A percentile compares a stretch with the other conserved stretches of the same genome.
These are phyloP conservation scores for Pulveroboletus sp. DNA, from an alignment of 768 basidiomycete species.

Conservation along the genomic window DNA sequence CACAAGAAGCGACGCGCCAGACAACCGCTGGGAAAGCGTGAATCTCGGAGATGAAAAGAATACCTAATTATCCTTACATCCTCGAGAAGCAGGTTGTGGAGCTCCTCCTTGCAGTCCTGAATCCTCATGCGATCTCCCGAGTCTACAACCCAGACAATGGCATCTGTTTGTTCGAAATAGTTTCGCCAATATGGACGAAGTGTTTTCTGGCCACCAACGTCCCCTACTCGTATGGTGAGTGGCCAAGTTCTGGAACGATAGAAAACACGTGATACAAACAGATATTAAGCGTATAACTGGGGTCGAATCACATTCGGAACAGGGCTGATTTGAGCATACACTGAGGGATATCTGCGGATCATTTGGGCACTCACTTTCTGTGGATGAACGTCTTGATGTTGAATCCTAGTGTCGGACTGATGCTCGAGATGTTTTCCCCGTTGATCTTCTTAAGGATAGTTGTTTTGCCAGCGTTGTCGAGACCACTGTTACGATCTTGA, in stretches of 20 bases:
- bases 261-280: conserved; percentile 28
- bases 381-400: conserved; percentile 97
- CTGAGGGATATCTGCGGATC: conserved; percentile 15
- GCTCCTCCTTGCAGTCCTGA: conserved; percentile 84
- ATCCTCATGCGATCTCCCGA: conserved; percentile 90
- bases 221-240: conserved; percentile 87
- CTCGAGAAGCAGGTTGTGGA: conserved; percentile 83
- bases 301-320: conserved; percentile 26
- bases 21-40: conserved; percentile 61
- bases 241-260: conserved; percentile 46
- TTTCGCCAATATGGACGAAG: conserved; percentile 98
- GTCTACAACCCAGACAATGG: conserved; percentile 98
- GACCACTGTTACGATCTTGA: conserved; percentile 57
- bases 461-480: conserved; percentile 99
- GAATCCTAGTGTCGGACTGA: conserved; percentile 96
- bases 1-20: conserved; percentile 93
- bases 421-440: conserved; percentile 82
- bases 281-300: conserved; percentile 42
- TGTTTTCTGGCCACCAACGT: conserved; percentile 95
- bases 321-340: conserved; percentile 16
- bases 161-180: conserved; percentile 99
- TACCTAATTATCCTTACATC: conserved; percentile 59
- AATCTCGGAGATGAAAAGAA: conserved; percentile 14
- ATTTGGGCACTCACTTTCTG: conserved; percentile 60
- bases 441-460: conserved; percentile 96